Base-by-base conservation (phyloP, 352 stramenopile species). In the Vaucheria bursata region DNA sequence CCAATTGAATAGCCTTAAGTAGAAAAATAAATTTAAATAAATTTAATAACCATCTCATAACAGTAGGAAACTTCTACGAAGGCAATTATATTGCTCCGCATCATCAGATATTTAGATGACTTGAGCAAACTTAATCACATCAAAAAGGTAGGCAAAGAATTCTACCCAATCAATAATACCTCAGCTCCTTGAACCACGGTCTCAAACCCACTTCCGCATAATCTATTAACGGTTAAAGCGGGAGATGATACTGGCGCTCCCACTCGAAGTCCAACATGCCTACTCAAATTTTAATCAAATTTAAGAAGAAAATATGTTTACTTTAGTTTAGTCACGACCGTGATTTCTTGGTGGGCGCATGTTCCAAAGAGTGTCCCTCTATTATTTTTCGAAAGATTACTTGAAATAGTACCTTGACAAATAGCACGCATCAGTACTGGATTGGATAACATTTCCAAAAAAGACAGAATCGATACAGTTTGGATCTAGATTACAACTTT, bases 121-220 rank as follows among this genome's bases (percentile, higher is more conserved):
- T n/a, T n/a, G n/a, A n/a, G n/a, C n/a, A n/a, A n/a, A n/a, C n/a
- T n/a, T n/a, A n/a, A n/a, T n/a, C n/a, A n/a, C n/a, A n/a, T n/a
- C n/a, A n/a, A n/a, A n/a, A n/a, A n/a, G n/a, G n/a, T n/a, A n/a
- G n/a, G n/a, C n/a, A n/a, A n/a, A n/a, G n/a, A n/a, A n/a, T n/a
- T n/a, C n/a, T n/a, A n/a, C n/a, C n/a, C n/a, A n/a, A n/a, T n/a
- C n/a, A n/a, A n/a, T n/a, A n/a, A n/a, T n/a, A 92, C 90, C 36
- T 97, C 92, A 37, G 94, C 86, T 33, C 91, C 91, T 75, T 93
- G 74, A 1, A 79, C 87, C 50, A 98, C 90, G 4, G 93, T 95
- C 88, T 98, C 93, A 86, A 98, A 98, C 66, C 95, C 95, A 39
- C 87, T 95, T 71, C 95, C 96, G 79, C 96, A 99, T 32, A 98